phyloP scores from a whole-genome alignment of 208 protist species.

The Tritrichomonas musculus region DNA sequence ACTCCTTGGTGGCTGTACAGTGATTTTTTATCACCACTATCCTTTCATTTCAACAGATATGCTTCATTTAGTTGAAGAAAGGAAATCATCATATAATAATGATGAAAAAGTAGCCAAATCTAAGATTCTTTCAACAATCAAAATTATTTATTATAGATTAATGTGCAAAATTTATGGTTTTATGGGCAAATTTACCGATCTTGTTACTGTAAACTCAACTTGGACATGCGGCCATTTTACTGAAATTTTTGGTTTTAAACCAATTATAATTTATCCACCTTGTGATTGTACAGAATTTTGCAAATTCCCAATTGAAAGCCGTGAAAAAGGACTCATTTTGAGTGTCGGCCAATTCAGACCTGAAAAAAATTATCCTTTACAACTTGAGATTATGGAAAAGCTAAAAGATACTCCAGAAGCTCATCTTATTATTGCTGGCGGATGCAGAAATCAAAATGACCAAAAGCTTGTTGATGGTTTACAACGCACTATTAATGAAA shows the following conservation, averaged over 20 bases:
- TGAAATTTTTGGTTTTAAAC: constrained; percentile 60
- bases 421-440: constrained; percentile 69
- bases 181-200: background rate
- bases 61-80: constrained; percentile 36
- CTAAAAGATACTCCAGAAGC: constrained; percentile 40
- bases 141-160: background rate
- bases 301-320: constrained; percentile 43
- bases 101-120: background rate
- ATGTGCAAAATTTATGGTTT: background rate
- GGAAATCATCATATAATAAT: background rate
- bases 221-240: constrained; percentile 87
- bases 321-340: constrained; percentile 21
- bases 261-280: constrained; percentile 72
- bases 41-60: constrained; percentile 76
- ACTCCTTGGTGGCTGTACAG: constrained; percentile 46
- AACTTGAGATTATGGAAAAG: constrained; percentile 70
- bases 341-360: constrained; percentile 83
- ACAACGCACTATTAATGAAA: constrained; percentile 43
- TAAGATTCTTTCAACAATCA: background rate
- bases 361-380: constrained; percentile 86
- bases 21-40: constrained; percentile 92
- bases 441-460: constrained; percentile 67
- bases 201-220: constrained; percentile 79
- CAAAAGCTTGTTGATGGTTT: constrained; percentile 59
- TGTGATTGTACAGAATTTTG: constrained; percentile 65